Evolutionary conservation across 352 stramenopile genomes (phyloP).

Genomic region (Globisporangium abappressorium): DNA sequence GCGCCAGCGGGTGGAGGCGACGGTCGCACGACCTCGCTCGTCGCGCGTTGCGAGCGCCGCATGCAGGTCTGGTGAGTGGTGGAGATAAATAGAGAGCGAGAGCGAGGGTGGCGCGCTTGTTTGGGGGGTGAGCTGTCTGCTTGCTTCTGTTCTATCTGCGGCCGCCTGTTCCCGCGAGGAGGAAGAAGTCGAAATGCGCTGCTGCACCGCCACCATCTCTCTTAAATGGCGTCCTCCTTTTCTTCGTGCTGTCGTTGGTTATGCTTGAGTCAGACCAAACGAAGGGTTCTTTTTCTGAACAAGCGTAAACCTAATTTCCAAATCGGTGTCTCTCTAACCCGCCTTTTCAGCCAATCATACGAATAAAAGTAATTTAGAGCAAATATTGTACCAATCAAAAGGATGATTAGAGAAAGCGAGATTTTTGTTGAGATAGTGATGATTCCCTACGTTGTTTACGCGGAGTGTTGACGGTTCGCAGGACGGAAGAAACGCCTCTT

Average conservation of each 20-base stretch:
- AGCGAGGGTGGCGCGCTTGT: too few species aligned
- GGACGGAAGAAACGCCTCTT: not conserved
- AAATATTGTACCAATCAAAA: not conserved
- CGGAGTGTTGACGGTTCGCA: not conserved
- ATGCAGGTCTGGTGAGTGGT: conserved; percentile 1
- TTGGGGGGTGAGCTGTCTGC: not conserved
- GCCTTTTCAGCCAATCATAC: not conserved
- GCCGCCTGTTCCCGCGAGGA: not conserved
- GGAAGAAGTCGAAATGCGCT: not conserved
- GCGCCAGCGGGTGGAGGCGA: not conserved
- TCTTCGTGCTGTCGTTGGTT: conserved; percentile 1
- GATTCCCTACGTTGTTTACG: not conserved
- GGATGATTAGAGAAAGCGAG: not conserved
- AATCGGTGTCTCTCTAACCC: not conserved
- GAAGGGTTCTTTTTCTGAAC: conserved; percentile 5
- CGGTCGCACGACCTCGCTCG: conserved; percentile 4
- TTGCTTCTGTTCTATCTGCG: not conserved
- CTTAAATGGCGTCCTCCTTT: not conserved
- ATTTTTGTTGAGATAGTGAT: not conserved
- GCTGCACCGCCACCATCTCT: not conserved
- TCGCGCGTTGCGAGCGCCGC: conserved; percentile 10
- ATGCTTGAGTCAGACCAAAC: not conserved
- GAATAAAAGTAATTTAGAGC: not conserved
- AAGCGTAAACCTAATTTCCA: not conserved
- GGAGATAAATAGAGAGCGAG: not conserved